Conservation (phyloP, 306 rosid species). For the Argentina anserina region DNA sequence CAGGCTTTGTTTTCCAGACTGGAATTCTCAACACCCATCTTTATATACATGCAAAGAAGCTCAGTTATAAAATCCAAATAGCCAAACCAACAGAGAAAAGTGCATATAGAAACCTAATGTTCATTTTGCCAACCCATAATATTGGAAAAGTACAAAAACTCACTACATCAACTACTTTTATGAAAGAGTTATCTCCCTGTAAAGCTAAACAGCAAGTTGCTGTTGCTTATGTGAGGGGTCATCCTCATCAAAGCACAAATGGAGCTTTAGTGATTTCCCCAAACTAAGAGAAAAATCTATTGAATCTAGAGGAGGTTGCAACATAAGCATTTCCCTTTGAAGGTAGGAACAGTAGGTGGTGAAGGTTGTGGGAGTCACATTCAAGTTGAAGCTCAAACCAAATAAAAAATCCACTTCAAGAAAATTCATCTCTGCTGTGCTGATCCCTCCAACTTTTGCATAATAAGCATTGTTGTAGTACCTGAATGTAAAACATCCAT, state of each 20-base stretch:
- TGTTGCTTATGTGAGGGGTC: constrained; percentile 67
- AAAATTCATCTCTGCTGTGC: constrained; percentile 84
- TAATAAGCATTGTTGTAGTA: constrained; percentile 94
- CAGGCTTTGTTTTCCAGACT: constrained; percentile 33
- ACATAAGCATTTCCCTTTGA: constrained; percentile 67
- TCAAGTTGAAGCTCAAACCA: constrained; percentile 79
- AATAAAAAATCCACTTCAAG: constrained; percentile 90
- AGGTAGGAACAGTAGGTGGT: constrained; percentile 64
- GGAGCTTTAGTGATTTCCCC: constrained; percentile 49
- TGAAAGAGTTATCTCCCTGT: constrained; percentile 1
- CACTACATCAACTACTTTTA: constrained; percentile 32
- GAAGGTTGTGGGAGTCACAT: constrained; percentile 76
- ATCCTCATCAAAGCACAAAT: constrained; percentile 68
- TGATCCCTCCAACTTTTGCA: constrained; percentile 98
- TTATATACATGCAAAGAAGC: constrained; percentile 25
- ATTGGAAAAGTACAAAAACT: constrained; percentile 17
- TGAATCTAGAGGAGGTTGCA: constrained; percentile 56
- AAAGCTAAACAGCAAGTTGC: constrained; percentile 66
- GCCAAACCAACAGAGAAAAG: too few relatives aligned
- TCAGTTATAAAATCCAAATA: constrained; percentile 9
- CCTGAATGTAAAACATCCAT: constrained; percentile 36
- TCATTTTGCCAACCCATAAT: constrained; percentile 24
- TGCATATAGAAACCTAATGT: constrained; percentile 16
- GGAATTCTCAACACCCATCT: constrained; percentile 41
- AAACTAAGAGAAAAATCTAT: constrained; percentile 49